Base-by-base conservation (phyloP, 164 flowering plant species). In the Magnolia changhungtana region DNA sequence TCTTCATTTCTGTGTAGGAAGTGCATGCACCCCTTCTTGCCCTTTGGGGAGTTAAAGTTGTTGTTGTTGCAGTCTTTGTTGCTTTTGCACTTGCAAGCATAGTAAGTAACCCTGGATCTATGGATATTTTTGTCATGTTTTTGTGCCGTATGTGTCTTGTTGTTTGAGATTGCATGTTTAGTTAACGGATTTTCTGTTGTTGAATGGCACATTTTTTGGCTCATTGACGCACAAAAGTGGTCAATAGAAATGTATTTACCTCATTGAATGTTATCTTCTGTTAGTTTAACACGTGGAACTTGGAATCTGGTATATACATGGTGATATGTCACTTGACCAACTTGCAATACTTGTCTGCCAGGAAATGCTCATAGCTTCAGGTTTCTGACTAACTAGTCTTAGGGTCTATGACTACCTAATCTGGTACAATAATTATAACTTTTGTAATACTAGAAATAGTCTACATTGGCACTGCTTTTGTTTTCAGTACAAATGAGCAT, bases 21-120 rank as follows among this genome's bases (percentile, higher is more conserved):
- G 82, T 96, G 75, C 99, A 96, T 85, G 98, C 96, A 76, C 95
- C 94, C 9, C 74, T 94, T 72, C 92, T 96, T 78, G 83, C 86
- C 76, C 78, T 88, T 72, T 90, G 94, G 94, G 93, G 86, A 72
- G 98, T 96, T 7, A 96, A 96, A 84, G 74, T 94, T 64, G 80
- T 82, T 49, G 98, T 96, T 45, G 74, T 96, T 78, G 82, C 89
- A 23, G 77, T 86, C 74, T 96, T 96, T 79, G 80, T 82, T 80
- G 99, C 87, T 19, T 83, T 92, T 69, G 24, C 96, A 51, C 82
- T 96, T 81, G 92, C 93, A 74, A 93, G 99, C 88, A 94, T 96
- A 78, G 99, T 96, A 83, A 93, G 98, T 86, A 78, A 51, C 59
- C 79, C 65, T 51, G 8, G 6, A 52, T 75, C 19, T 14, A 16